These are phyloP conservation scores for Aspergillus sp. DNA, from an alignment of 2,329 filamentous ascomycete species.

Conservation along the genomic window DNA sequence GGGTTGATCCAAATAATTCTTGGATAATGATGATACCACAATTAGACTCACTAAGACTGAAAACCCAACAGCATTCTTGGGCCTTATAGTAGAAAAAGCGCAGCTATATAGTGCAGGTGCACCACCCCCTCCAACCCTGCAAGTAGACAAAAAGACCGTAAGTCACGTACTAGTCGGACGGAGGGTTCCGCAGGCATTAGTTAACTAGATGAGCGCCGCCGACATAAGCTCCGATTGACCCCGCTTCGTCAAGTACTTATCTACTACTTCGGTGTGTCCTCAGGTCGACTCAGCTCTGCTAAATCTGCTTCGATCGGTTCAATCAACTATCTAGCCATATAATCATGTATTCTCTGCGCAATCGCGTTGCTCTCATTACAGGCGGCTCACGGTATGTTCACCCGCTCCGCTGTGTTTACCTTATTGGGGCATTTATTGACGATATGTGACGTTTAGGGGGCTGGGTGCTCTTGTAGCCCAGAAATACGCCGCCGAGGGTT, in stretches of 20 bases:
- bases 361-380: slow-evolving; percentile 65
- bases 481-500: slow-evolving; percentile 68
- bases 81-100: too few relatives aligned
- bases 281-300: background rate
- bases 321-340: background rate
- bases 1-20: background rate
- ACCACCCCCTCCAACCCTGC: background rate
- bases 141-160: too few relatives aligned
- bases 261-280: background rate
- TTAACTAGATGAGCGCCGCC: background rate
- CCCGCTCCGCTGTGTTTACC: too few relatives aligned
- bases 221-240: background rate
- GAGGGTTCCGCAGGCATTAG: background rate
- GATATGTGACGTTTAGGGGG: slow-evolving; percentile 51
- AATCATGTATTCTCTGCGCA: slow-evolving; percentile 66
- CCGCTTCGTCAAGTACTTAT: background rate
- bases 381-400: slow-evolving; percentile 61
- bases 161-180: background rate
- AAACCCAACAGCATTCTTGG: too few relatives aligned
- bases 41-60: too few relatives aligned
- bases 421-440: too few relatives aligned
- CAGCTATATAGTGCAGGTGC: too few relatives aligned
- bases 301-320: too few relatives aligned
- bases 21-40: too few relatives aligned
- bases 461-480: slow-evolving; percentile 69